Base-by-base conservation (phyloP, 2,329 filamentous ascomycete species). In the Fusarium nelsonii region DNA sequence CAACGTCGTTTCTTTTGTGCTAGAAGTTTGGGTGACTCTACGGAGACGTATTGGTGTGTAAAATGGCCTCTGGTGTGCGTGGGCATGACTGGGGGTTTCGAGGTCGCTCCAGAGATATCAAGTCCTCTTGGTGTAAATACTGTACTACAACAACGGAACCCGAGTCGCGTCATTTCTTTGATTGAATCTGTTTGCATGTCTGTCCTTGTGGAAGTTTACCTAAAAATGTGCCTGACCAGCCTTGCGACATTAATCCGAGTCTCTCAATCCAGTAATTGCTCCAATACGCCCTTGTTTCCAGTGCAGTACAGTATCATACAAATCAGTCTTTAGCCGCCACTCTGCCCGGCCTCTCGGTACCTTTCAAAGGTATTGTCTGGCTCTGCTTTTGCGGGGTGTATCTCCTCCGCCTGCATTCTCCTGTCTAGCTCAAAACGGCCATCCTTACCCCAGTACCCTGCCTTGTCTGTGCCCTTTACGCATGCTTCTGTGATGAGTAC, bases 401-500 rank as follows among this genome's bases (percentile, higher is more conserved):
- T 58, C 49, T 89, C 86, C 74, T 93, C 91, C 63, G 91, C 90
- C 48, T 87, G 84, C 50, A 92, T 83, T 18, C 88, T 85, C 46
- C 89, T 84, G 74, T 93, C 90, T 64, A 93, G 83, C 76, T 92
- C 90, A 45, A 91, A 86, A 8, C 87, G 83, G 2, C 92, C 87
- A 15, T 92, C 91, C 64, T 92, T 90, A 3, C 90, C 90, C 87
- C 88, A 90, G 68, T 89, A 90, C 0, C 79, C 79, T 2, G 83
- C 83, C 78, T 85, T 88, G 72, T 89, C 89, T 26, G 84, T 83
- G 14, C 90, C 88, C 20, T 83, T 82, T 2, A 92, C 90, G 33
- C 90, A 91, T 3, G 82, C 85, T 75, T 93, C 90, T 0, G 91
- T 92, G 41, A 94, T 87, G 10, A 94, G 83, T 3, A 93, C 90